These are phyloP conservation scores for Yarrowia alimentaria DNA, from an alignment of 805 yeast genomes.

Conservation along the genomic window DNA sequence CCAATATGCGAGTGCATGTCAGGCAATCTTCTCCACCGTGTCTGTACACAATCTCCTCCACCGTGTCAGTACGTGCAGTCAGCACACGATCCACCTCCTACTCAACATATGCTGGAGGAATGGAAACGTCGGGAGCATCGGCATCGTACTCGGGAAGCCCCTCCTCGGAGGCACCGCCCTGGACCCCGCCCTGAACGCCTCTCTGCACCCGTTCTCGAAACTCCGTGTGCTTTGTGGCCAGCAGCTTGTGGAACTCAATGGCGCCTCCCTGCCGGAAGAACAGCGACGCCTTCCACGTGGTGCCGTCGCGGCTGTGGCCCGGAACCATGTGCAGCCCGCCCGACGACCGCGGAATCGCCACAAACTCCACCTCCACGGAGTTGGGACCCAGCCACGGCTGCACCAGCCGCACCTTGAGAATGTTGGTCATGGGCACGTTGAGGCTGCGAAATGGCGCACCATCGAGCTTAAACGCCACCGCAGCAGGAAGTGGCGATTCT, in stretches of 20 bases:
- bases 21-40: no score
- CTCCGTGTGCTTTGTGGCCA: background rate
- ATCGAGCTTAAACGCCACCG: slow-evolving; percentile 12
- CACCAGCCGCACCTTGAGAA: slow-evolving; percentile 33
- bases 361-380: slow-evolving; percentile 16
- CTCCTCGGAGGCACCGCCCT: background rate
- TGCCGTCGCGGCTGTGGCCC: slow-evolving; percentile 1
- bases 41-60: no score
- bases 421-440: slow-evolving; percentile 33
- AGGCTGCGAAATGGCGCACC: slow-evolving; percentile 31
- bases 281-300: slow-evolving; percentile 9
- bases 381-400: slow-evolving; percentile 44
- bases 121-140: background rate
- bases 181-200: background rate
- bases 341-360: slow-evolving; percentile 10
- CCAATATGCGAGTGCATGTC: no score
- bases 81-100: no score
- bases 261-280: slow-evolving; percentile 18
- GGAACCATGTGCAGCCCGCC: slow-evolving; percentile 14
- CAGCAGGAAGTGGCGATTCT: slow-evolving; percentile 10
- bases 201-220: slow-evolving; percentile 10
- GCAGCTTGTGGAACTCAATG: slow-evolving; percentile 17
- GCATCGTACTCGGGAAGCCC: slow-evolving; percentile 4
- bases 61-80: no score
- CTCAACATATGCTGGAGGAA: background rate